A percentile compares a stretch with the other conserved stretches of the same genome.
These are phyloP conservation scores for Vinca minor DNA, from an alignment of 257 asterid species.

Conservation along the genomic window DNA sequence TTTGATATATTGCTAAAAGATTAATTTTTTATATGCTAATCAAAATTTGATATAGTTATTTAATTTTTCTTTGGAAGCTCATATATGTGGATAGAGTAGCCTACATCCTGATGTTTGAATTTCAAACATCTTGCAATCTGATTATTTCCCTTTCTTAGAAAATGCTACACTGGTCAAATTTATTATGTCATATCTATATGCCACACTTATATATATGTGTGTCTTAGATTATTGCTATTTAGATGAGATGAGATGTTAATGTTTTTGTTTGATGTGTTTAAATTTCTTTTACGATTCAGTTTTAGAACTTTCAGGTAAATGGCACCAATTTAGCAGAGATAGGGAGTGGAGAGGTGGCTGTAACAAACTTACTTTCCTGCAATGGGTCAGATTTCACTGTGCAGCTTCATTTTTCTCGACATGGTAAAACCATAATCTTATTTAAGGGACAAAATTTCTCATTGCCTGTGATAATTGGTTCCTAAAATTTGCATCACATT, in stretches of 20 bases:
- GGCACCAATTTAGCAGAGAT: conserved; percentile 44
- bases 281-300: too few species aligned
- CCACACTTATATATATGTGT: neutral
- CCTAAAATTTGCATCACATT: neutral
- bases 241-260: too few species aligned
- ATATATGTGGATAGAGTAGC: too few species aligned
- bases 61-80: too few species aligned
- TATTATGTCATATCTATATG: too few species aligned
- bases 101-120: too few species aligned
- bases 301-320: conserved; percentile 76
- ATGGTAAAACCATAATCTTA: conserved; percentile 29
- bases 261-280: too few species aligned
- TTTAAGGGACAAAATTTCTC: neutral
- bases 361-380: conserved; percentile 51
- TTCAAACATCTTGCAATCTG: neutral
- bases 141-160: neutral
- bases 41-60: neutral
- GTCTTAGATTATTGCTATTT: neutral
- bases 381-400: conserved; percentile 51
- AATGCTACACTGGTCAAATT: neutral
- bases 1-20: conserved; percentile 15
- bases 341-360: conserved; percentile 58
- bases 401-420: conserved; percentile 34
- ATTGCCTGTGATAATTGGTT: neutral
- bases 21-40: too few species aligned